phyloP scores from a whole-genome alignment of 345 rosid species.

The Camelina neglecta region DNA sequence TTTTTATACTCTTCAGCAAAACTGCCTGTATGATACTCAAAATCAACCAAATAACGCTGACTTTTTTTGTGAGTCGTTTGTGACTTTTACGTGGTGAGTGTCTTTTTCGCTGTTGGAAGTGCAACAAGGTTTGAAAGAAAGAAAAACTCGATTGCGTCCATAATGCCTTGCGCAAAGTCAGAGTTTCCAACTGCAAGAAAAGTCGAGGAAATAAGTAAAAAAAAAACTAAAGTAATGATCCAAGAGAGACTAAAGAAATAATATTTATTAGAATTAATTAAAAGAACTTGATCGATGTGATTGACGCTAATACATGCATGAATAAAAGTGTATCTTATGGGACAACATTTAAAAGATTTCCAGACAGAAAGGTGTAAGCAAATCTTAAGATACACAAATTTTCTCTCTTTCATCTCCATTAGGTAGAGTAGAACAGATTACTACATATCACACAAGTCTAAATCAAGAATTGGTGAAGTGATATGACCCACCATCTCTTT shows the following conservation, averaged over 20 bases:
- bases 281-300: conserved; percentile 17
- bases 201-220: conserved; percentile 21
- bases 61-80: conserved; percentile 19
- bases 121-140: conserved; percentile 24
- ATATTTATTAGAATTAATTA: neutral
- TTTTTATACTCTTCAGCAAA: conserved; percentile 28
- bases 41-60: conserved; percentile 41
- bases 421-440: conserved; percentile 33
- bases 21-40: conserved; percentile 2
- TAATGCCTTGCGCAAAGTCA: conserved; percentile 44
- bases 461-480: conserved; percentile 28
- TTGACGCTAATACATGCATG: conserved; percentile 15
- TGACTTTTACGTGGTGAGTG: conserved; percentile 12
- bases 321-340: conserved; percentile 20
- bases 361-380: conserved; percentile 40
- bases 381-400: conserved; percentile 30
- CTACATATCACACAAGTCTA: conserved; percentile 28
- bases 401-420: conserved; percentile 1
- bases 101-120: conserved; percentile 20
- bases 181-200: conserved; percentile 44
- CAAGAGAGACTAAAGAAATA: neutral
- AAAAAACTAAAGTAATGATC: conserved; percentile 16
- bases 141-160: conserved; percentile 23
- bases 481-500: conserved; percentile 39
- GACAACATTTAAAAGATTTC: conserved; percentile 36